phyloP scores from a whole-genome alignment of 805 yeast genomes.

The Wickerhamomyces bisporus region DNA sequence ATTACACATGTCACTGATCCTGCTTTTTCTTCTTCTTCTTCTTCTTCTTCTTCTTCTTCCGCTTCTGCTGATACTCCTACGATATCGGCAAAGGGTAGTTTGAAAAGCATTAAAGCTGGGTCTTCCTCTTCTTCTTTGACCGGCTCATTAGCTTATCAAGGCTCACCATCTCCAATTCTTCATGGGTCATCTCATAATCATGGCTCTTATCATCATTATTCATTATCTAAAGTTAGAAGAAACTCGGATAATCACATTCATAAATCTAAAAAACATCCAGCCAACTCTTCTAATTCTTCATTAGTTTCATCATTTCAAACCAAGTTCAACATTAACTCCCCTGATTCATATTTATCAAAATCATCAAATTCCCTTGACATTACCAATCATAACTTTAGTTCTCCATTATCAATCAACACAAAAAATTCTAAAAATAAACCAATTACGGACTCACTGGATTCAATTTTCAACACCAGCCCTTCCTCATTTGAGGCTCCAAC shows the following conservation, averaged over 20 bases:
- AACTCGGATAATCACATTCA: conserved; percentile 18
- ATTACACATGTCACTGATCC: conserved; percentile 17
- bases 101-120: no score
- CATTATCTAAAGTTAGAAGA: conserved; percentile 12
- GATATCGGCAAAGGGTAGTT: no score
- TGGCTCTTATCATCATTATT: conserved; percentile 4
- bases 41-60: no score
- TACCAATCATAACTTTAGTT: conserved; percentile 3
- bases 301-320: conserved; percentile 13
- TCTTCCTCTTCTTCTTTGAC: background rate
- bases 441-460: conserved; percentile 1
- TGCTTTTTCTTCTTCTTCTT: conserved; percentile 1
- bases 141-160: conserved; percentile 5
- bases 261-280: conserved; percentile 6
- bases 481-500: no score
- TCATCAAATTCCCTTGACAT: conserved; percentile 7
- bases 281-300: conserved; percentile 1
- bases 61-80: no score
- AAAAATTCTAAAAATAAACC: background rate
- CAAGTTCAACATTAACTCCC: background rate
- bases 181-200: background rate
- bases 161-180: conserved; percentile 2
- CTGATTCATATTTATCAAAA: conserved; percentile 1
- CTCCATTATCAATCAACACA: no score
- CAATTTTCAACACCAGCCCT: conserved; percentile 1